A percentile compares a stretch with the other conserved stretches of the same genome.
Conservation (phyloP, 257 asterid species). For the Anisodus tanguticus region DNA sequence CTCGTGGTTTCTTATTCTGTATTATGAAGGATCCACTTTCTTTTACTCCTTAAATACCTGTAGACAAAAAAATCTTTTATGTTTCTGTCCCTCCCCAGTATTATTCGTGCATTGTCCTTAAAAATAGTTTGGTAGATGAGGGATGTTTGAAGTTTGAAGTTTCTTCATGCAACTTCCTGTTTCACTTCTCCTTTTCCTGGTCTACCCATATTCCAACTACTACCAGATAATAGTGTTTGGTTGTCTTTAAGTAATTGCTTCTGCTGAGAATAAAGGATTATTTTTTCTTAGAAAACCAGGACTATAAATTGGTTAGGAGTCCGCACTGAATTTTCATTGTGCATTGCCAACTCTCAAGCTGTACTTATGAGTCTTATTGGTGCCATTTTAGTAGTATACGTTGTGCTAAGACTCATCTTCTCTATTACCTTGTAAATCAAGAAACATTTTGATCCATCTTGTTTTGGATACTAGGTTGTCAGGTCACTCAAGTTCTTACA, state of each 20-base stretch:
- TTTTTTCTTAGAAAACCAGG: not conserved
- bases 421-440: constrained; percentile 3
- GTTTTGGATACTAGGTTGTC: constrained; percentile 65
- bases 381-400: not conserved
- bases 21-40: not conserved
- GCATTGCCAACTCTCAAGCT: not conserved
- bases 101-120: not conserved
- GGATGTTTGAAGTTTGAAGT: constrained; percentile 1
- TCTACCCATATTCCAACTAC: not conserved
- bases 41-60: not conserved
- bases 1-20: constrained; percentile 13
- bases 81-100: constrained; percentile 9
- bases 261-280: not conserved
- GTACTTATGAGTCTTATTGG: not conserved
- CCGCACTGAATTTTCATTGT: not conserved
- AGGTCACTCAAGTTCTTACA: constrained; percentile 86
- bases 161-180: not conserved
- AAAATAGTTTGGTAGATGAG: constrained; percentile 22
- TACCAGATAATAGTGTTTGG: constrained; percentile 20
- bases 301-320: constrained; percentile 23
- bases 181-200: not conserved
- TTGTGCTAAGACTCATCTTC: not conserved
- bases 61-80: not conserved
- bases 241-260: not conserved
- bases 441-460: not conserved